phyloP scores from a whole-genome alignment of 129 eudicot species.

The Mikania micrantha region DNA sequence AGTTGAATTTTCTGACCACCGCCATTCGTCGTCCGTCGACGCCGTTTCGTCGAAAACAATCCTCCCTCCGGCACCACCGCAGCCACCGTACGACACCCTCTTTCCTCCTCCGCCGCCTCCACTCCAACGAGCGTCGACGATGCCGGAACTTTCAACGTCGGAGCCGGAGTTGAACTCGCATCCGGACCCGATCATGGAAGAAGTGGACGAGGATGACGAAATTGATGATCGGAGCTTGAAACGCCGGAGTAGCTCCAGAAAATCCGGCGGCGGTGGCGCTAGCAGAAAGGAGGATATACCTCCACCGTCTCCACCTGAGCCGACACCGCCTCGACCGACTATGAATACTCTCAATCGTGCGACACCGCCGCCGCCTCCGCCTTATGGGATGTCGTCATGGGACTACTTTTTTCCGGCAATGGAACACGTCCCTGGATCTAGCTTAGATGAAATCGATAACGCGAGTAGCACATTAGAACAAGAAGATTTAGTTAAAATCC shows the following conservation, averaged over 20 bases:
- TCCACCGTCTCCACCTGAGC: conserved; percentile 43
- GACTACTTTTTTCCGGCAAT: conserved; percentile 47
- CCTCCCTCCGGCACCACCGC: conserved; percentile 28
- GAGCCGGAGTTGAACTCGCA: conserved; percentile 32
- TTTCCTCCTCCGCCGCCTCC: conserved; percentile 54
- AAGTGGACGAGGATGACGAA: conserved; percentile 46
- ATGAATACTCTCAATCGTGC: conserved; percentile 12
- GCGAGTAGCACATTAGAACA: conserved; percentile 23
- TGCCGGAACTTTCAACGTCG: conserved; percentile 54
- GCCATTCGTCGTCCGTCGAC: conserved; percentile 17
- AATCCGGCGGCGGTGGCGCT: conserved; percentile 18
- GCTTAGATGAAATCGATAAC: conserved; percentile 46
- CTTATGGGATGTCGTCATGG: conserved; percentile 38
- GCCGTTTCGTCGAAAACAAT: background rate
- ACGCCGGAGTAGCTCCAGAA: conserved; percentile 37
- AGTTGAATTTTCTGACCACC: conserved; percentile 28
- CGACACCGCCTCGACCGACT: conserved; percentile 14
- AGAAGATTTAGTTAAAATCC: conserved; percentile 34
- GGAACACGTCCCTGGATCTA: conserved; percentile 53
- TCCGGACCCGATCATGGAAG: conserved; percentile 63
- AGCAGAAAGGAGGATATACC: conserved; percentile 35
- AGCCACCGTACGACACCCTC: conserved; percentile 20
- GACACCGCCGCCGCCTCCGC: conserved; percentile 43
- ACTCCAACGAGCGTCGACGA: conserved; percentile 63
- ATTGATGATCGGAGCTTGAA: conserved; percentile 50